Evolutionary conservation across 78 protist genomes (phyloP).

Genomic region (Monosiga brevicollis): DNA sequence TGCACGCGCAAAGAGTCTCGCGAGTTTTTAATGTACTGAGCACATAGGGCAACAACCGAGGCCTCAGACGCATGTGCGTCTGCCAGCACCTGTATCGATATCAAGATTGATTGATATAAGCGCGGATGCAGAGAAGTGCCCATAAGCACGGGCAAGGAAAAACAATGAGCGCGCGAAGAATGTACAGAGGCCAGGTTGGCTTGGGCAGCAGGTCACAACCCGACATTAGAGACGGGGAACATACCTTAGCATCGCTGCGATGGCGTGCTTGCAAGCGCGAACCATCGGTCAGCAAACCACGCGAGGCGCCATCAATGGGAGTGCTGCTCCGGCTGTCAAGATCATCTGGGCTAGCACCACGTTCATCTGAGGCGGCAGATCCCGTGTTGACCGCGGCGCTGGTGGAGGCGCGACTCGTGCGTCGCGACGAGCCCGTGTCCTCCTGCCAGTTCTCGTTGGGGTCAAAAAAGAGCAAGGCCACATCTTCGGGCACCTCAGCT

Average conservation of each 20-base stretch:
- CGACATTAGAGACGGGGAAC: too few species aligned
- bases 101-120: not conserved
- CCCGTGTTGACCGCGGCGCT: not conserved
- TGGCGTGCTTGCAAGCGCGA: too few species aligned
- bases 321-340: too few species aligned
- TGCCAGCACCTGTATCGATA: not conserved
- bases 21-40: too few species aligned
- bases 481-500: not conserved
- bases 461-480: not conserved
- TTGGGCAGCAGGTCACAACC: too few species aligned
- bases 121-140: not conserved
- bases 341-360: not conserved
- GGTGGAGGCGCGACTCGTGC: not conserved
- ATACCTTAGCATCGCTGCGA: too few species aligned
- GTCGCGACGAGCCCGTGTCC: not conserved
- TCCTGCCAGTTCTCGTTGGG: not conserved
- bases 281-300: not conserved
- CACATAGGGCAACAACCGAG: not conserved
- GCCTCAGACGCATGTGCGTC: not conserved
- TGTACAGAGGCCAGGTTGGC: too few species aligned
- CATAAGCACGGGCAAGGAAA: not conserved
- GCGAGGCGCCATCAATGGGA: not conserved
- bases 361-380: not conserved
- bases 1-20: too few species aligned
- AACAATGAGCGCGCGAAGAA: too few species aligned